These are phyloP conservation scores for Lepidium africanum DNA, from an alignment of 345 rosid genomes.

Conservation along the genomic window DNA sequence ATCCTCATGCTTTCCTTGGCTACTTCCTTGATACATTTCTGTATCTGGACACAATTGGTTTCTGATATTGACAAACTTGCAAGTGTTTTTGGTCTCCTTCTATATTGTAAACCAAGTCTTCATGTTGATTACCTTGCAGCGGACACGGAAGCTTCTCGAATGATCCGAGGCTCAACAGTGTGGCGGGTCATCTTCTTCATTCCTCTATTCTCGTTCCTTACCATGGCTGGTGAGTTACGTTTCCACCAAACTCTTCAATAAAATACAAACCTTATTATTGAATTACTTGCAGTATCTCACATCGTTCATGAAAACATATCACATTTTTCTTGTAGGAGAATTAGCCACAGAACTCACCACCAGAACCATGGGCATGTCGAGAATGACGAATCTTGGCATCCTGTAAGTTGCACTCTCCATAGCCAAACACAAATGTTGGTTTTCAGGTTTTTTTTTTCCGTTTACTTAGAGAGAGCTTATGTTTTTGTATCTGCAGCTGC, in stretches of 20 bases:
- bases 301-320: neutral
- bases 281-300: neutral
- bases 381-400: conserved; percentile 87
- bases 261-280: neutral
- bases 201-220: conserved; percentile 84
- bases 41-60: neutral
- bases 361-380: conserved; percentile 90
- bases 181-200: conserved; percentile 74
- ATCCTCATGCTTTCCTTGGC: neutral
- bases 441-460: neutral
- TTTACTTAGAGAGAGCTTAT: neutral
- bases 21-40: neutral
- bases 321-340: conserved; percentile 50
- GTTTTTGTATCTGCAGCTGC: conserved; percentile 31
- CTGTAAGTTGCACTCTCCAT: conserved; percentile 33
- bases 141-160: conserved; percentile 89
- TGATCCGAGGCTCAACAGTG: conserved; percentile 53
- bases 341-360: conserved; percentile 91
- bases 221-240: conserved; percentile 71
- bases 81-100: neutral
- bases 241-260: neutral
- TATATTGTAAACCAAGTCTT: neutral
- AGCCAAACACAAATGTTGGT: neutral
- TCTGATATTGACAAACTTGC: neutral
- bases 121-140: conserved; percentile 29